phyloP scores from a whole-genome alignment of 331 rosid species.

The Pyrus hybrid region DNA sequence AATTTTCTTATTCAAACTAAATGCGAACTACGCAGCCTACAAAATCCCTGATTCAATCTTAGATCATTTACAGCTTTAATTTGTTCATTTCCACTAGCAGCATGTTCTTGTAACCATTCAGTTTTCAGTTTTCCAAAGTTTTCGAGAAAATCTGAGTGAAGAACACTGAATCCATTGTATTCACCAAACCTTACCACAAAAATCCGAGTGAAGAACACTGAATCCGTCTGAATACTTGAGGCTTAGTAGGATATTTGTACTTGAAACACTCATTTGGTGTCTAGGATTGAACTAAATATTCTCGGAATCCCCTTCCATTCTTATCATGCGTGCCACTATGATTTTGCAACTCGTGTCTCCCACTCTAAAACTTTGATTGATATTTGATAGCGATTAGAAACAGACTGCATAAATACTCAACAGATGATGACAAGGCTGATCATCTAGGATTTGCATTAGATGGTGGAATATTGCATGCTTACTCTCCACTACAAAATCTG shows the following conservation, averaged over 20 bases:
- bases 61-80: not conserved
- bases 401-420: not conserved
- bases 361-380: not conserved
- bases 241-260: no score
- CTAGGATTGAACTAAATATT: not conserved
- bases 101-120: no score
- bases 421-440: not conserved
- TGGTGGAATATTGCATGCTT: conserved; percentile 30
- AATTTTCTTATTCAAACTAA: not conserved
- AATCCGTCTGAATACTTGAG: no score
- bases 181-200: no score
- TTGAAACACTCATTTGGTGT: not conserved
- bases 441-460: conserved; percentile 9
- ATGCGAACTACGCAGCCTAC: not conserved
- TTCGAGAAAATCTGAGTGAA: no score
- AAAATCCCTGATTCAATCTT: not conserved
- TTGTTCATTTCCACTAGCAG: no score
- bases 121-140: no score
- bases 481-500: conserved; percentile 13
- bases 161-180: no score
- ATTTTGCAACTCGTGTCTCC: conserved; percentile 5
- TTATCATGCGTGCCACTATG: not conserved
- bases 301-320: not conserved
- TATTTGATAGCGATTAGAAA: not conserved
- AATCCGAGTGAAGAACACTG: no score